A percentile compares a stretch with the other conserved stretches of the same genome.
Evolutionary conservation across 345 rosid species (phyloP).

Genomic region (Hibiscus syriacus): DNA sequence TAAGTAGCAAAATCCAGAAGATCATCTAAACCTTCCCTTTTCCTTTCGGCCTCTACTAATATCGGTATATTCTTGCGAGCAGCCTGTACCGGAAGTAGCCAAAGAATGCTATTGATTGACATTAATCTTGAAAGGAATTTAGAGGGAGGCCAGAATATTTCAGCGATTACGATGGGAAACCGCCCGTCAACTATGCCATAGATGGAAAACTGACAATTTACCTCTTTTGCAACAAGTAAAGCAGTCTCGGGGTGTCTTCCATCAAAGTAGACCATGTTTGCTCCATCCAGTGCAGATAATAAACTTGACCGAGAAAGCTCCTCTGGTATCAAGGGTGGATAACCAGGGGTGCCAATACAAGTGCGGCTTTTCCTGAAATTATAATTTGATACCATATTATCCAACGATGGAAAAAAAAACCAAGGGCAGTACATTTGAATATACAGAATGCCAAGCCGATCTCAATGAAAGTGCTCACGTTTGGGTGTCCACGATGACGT

Average conservation of each 20-base stretch:
- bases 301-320: slow-evolving; percentile 47
- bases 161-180: background rate
- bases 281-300: slow-evolving; percentile 53
- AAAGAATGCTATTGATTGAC: slow-evolving; percentile 2
- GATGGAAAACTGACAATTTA: slow-evolving; percentile 15
- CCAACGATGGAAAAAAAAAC: background rate
- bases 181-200: background rate
- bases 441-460: background rate
- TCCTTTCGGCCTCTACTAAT: slow-evolving; percentile 74
- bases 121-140: background rate
- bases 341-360: slow-evolving; percentile 80
- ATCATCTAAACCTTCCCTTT: slow-evolving; percentile 69
- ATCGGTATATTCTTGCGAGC: slow-evolving; percentile 60
- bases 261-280: slow-evolving; percentile 58
- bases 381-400: background rate
- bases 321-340: slow-evolving; percentile 56
- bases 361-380: slow-evolving; percentile 82
- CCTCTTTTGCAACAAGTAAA: slow-evolving; percentile 59
- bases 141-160: background rate
- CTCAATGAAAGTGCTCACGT: slow-evolving; percentile 46
- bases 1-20: slow-evolving; percentile 57
- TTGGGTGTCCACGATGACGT: slow-evolving; percentile 68
- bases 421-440: background rate
- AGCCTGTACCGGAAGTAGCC: slow-evolving; percentile 66
- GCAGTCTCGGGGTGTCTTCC: slow-evolving; percentile 65